Evolutionary conservation across 257 asterid species (phyloP).

Genomic region (Ilex aquifolium): DNA sequence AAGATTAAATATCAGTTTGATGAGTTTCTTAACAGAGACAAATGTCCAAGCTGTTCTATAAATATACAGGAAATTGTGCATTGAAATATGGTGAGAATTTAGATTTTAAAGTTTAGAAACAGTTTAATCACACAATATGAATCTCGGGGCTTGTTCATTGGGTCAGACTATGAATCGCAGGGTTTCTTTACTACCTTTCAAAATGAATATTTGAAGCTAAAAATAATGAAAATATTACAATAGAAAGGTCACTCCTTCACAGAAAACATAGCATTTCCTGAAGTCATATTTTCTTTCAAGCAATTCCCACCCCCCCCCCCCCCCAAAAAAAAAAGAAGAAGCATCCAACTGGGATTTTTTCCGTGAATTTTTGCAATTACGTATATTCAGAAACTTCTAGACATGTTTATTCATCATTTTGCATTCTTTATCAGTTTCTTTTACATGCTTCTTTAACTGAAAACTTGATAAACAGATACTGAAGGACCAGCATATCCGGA

Average conservation of each 20-base stretch:
- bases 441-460: not conserved
- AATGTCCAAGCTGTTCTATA: too few species aligned
- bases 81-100: not conserved
- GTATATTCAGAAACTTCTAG: not conserved
- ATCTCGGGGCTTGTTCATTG: not conserved
- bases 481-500: not conserved
- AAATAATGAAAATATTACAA: too few species aligned
- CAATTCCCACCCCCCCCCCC: too few species aligned
- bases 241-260: too few species aligned
- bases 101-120: not conserved
- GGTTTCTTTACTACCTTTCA: not conserved
- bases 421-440: not conserved
- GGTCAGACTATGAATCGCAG: too few species aligned
- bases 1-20: too few species aligned
- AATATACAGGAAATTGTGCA: not conserved
- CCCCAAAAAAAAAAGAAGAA: not conserved
- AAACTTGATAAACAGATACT: not conserved
- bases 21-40: too few species aligned
- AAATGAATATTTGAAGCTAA: not conserved
- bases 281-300: too few species aligned
- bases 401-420: not conserved
- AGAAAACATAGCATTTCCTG: too few species aligned
- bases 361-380: not conserved
- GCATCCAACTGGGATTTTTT: too few species aligned
- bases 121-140: not conserved